Evolutionary conservation across 352 stramenopile genomes (phyloP), one percentile per base, ranked within the genome.

Genomic region (Globisporangium polare): DNA sequence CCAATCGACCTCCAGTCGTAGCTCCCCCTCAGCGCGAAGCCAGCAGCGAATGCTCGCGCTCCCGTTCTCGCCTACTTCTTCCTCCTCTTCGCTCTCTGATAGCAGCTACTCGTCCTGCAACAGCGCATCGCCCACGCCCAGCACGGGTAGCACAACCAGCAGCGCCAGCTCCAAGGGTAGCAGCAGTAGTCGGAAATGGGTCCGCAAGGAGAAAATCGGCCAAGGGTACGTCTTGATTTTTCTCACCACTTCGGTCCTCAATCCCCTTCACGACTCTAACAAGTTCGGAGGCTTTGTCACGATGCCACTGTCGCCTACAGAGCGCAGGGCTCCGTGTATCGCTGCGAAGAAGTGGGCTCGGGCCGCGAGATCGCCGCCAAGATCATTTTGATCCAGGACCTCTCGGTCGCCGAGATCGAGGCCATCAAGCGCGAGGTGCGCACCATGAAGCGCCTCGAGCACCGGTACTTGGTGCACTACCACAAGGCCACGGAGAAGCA

Each of bases 141-240:
- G 60, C 10, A 69, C n/a, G n/a, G n/a, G n/a, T n/a, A n/a, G n/a
- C n/a, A n/a, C n/a, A n/a, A n/a, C 37, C 13, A 29, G 18, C 31
- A 65, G 50, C 35, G 45, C 1, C 2, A 27, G 9, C 37, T 22
- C 17, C 22, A 50, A 9, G 37, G 52, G 63, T 41, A 67, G 60
- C 41, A 75, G 71, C 35, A 57, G 65, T 37, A 68, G 65, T 29
- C 72, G 74, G 20, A 53, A 43, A 43, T 90, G 74, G 71, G 56
- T 80, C 8, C 80, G 83, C 52, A 93, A 89, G 66, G 83, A 93
- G 58, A 90, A 91, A 61, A 88, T 91, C 59, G 83, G 83, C 1
- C 83, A 93, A 57, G 83, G 81, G 80, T 91, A 74, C 8, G 71
- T 46, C 27, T 26, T 7, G 29, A 33, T 9, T 35, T 57, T 9